A percentile compares a stretch with the other conserved stretches of the same genome.
Conservation (phyloP, 305 asterid genomes). For the Nicotiana rustica region DNA sequence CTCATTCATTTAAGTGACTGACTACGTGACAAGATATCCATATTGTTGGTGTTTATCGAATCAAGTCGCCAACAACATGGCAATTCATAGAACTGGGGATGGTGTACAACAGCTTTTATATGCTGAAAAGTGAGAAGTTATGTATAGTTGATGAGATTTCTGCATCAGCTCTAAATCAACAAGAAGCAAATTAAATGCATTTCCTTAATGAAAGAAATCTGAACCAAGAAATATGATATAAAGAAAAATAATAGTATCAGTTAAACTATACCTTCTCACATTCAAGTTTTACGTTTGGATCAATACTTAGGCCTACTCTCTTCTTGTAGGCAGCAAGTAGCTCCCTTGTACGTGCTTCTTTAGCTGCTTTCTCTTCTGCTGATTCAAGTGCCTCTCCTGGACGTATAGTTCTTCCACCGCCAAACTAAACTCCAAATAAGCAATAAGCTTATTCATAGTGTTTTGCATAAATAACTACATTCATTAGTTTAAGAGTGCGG, state of each 20-base stretch:
- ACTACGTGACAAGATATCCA: neutral
- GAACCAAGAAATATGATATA: neutral
- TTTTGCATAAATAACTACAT: conserved; percentile 14
- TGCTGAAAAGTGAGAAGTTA: conserved; percentile 2
- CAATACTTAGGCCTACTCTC: conserved; percentile 69
- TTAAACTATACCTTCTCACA: conserved; percentile 67
- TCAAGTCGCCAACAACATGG: neutral
- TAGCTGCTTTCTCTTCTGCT: conserved; percentile 73
- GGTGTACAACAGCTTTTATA: neutral
- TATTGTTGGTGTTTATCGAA: neutral
- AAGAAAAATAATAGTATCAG: conserved; percentile 12
- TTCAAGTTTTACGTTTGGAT: conserved; percentile 74
- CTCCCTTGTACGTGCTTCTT: conserved; percentile 76
- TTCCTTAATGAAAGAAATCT: conserved; percentile 27
- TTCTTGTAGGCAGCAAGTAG: conserved; percentile 72
- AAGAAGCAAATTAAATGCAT: neutral
- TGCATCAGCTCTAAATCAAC: neutral
- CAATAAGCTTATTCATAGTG: conserved; percentile 16
- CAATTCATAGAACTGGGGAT: neutral
- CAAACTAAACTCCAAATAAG: conserved; percentile 57
- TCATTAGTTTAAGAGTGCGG: neutral
- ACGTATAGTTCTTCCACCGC: conserved; percentile 86
- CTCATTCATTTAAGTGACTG: conserved; percentile 21
- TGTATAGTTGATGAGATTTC: neutral
- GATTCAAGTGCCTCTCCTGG: conserved; percentile 94